Base-by-base conservation (phyloP, 192 early-diverging fungal species). In the Borealophlyctis nickersoniae region DNA sequence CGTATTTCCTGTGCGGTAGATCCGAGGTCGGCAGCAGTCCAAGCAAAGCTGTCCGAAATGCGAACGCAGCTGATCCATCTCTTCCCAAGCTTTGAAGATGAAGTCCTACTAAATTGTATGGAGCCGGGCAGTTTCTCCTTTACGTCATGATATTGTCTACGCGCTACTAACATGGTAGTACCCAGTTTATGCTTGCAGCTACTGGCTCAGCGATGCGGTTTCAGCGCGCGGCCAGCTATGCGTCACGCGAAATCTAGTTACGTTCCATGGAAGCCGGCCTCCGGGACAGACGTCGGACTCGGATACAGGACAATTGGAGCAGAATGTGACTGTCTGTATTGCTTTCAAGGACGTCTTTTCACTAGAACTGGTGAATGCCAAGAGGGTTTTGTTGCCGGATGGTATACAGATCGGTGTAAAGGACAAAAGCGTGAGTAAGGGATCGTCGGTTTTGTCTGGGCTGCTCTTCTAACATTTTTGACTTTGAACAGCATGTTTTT, bases 41-140 rank as follows among this genome's bases (percentile, higher is more conserved):
- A 66, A 32, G 60, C 65, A 1, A 75, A 72, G 52, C 32, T 72
- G 57, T 39, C 36, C 0, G 72, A 78, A 39, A 39, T 80, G 26
- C 68, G 66, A 29, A 9, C 61, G 7, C 27, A 60, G 22, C 26
- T 83, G 30, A 26, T 59, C 9, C 48, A 36, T 2, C n/a, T 60
- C 0, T 84, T 80, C 49, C 74, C 77, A 19, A 36, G 29, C n/a
- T 52, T 79, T 16, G 36, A 60, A 2, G 66, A 58, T 32, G 81
- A 84, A 49, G 65, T 71, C 4, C 56, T 84, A 7, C 51, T 84
- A 24, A 75, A 79, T 39, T 74, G 81, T 81, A 72, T 66, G 63
- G 29, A 5, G 2, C 23, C n/a, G 2, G 3, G n/a, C 30, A 28
- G 19, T 23, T 19, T 24, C 59, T 48, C 9, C 7, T 48, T 27